A percentile compares a stretch with the other conserved stretches of the same genome.
Evolutionary conservation across 176 grass and related monocot genomes (phyloP).

Genomic region (Dendrocalamus sinicus): DNA sequence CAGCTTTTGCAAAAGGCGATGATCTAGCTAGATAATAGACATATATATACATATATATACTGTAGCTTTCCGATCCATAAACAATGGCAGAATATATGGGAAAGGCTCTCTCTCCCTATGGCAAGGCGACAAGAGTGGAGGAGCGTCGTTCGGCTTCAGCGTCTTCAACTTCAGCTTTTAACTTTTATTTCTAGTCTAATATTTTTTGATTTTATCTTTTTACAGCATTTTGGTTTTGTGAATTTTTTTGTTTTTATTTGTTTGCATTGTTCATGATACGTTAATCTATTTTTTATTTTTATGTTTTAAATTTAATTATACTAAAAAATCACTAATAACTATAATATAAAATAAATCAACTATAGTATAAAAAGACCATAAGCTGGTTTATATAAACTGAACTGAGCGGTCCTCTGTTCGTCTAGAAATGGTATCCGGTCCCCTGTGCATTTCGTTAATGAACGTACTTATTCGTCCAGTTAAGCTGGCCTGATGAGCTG

Average conservation of each 20-base stretch:
- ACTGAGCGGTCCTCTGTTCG: not conserved
- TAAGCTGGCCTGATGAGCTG: not conserved
- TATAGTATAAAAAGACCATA: no score
- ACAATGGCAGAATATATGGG: conserved; percentile 44
- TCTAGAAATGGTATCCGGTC: conserved; percentile 48
- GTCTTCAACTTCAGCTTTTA: no score
- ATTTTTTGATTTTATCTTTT: no score
- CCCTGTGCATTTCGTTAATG: not conserved
- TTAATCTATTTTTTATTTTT: no score
- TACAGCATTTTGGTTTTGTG: no score
- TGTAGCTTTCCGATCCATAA: conserved; percentile 34
- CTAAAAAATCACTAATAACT: no score
- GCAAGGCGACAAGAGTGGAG: conserved; percentile 41
- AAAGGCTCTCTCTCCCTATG: conserved; percentile 39
- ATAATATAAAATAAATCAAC: no score
- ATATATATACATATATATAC: not conserved
- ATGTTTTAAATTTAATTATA: no score
- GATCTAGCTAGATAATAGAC: not conserved
- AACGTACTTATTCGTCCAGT: not conserved
- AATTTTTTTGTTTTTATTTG: no score
- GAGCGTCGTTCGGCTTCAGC: not conserved
- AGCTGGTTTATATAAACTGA: no score
- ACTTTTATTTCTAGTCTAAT: no score
- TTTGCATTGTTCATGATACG: no score
- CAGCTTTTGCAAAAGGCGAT: conserved; percentile 53